Evolutionary conservation across 495 filamentous ascomycete species (phyloP).

Genomic region (Talaromyces ruber): DNA sequence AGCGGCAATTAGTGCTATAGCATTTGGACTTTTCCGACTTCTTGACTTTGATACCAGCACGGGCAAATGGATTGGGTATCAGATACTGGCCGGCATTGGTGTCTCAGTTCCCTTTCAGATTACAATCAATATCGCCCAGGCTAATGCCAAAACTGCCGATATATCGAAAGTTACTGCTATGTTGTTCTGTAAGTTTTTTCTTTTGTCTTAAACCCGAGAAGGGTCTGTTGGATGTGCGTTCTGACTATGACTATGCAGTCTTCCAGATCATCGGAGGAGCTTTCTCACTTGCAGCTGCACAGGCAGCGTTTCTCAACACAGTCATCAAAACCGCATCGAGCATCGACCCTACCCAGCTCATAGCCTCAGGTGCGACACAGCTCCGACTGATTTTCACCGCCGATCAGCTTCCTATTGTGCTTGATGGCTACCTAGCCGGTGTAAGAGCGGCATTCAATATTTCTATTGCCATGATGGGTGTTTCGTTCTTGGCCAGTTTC

Average conservation of each 20-base stretch:
- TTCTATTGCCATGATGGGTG: neutral
- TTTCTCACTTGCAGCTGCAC: conserved; percentile 29
- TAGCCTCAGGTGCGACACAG: conserved; percentile 37
- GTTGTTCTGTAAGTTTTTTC: neutral
- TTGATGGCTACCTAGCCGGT: conserved; percentile 47
- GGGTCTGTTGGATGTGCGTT: neutral
- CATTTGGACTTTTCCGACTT: conserved; percentile 41
- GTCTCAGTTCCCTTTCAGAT: conserved; percentile 12
- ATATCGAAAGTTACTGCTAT: conserved; percentile 1
- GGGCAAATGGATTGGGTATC: conserved; percentile 47
- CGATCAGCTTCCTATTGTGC: conserved; percentile 35
- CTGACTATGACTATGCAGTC: conserved; percentile 11
- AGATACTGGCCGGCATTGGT: conserved; percentile 44
- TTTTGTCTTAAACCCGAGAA: neutral
- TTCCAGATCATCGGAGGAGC: conserved; percentile 37
- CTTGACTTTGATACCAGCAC: conserved; percentile 30
- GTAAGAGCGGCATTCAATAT: conserved; percentile 23
- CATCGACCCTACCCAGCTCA: conserved; percentile 25
- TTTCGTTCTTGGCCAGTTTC: neutral
- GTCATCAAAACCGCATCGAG: conserved; percentile 25
- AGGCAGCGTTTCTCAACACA: conserved; percentile 31
- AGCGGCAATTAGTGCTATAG: conserved; percentile 24
- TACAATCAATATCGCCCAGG: conserved; percentile 3
- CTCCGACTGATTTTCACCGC: conserved; percentile 30
- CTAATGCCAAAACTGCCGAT: conserved; percentile 12